phyloP scores from a whole-genome alignment of 1,284 basidiomycete genomes.

The Ustilago hordei region DNA sequence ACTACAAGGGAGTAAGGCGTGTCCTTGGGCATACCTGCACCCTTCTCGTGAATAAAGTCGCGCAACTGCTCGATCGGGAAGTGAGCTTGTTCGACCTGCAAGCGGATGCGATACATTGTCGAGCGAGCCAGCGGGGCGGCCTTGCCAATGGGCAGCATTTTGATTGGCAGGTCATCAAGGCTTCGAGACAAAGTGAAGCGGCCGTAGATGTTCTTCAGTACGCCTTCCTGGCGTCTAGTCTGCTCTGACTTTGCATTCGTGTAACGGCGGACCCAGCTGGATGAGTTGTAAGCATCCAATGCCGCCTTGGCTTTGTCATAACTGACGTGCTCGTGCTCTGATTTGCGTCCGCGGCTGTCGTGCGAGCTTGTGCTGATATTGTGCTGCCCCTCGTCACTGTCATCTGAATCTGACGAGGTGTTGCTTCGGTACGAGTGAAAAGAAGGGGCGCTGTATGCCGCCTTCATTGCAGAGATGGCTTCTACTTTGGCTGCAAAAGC shows the following conservation, averaged over 20 bases:
- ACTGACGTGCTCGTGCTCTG: conserved; percentile 21
- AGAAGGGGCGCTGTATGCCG: conserved; percentile 68
- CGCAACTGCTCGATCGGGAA: conserved; percentile 75
- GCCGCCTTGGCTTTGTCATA: conserved; percentile 78
- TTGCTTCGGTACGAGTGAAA: conserved; percentile 25
- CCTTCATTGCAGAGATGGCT: conserved; percentile 56
- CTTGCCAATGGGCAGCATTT: conserved; percentile 71
- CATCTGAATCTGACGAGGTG: conserved; percentile 5
- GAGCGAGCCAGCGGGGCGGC: conserved; percentile 82
- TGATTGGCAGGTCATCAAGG: conserved; percentile 71
- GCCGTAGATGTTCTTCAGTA: conserved; percentile 67
- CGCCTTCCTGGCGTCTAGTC: conserved; percentile 71
- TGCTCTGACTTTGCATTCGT: conserved; percentile 70
- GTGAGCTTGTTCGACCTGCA: conserved; percentile 77
- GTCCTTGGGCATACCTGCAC: conserved; percentile 78
- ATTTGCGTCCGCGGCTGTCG: conserved; percentile 10
- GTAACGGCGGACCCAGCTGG: conserved; percentile 77
- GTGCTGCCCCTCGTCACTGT: conserved; percentile 15
- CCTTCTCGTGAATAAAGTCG: conserved; percentile 80
- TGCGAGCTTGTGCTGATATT: conserved; percentile 24
- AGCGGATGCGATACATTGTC: conserved; percentile 75
- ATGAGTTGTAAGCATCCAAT: conserved; percentile 80
- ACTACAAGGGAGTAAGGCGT: conserved; percentile 84
- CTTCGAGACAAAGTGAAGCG: conserved; percentile 36
- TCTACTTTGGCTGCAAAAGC: conserved; percentile 84